Evolutionary conservation across 768 basidiomycete species (phyloP).

Genomic region (Kwoniella newhampshirensis): DNA sequence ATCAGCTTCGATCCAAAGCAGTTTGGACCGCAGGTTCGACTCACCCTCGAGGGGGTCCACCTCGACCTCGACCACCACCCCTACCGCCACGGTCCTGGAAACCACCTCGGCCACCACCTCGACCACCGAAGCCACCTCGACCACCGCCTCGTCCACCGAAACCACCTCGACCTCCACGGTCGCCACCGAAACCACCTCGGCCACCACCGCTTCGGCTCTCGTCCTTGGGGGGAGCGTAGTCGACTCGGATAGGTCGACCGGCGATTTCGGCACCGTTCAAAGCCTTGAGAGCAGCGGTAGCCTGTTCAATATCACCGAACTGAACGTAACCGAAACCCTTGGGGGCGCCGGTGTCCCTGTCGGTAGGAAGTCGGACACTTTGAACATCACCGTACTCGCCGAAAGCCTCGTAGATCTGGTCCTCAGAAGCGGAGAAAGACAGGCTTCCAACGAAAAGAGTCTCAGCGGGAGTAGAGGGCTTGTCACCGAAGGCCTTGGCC

Average conservation of each 20-base stretch:
- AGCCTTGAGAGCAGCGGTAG: constrained; percentile 75
- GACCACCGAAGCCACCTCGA: constrained; percentile 12
- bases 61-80: constrained; percentile 55
- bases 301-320: constrained; percentile 74
- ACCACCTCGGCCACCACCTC: constrained; percentile 52
- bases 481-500: constrained; percentile 74
- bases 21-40: constrained; percentile 1
- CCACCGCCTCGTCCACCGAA: constrained; percentile 28
- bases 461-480: constrained; percentile 62
- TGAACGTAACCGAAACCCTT: constrained; percentile 99
- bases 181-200: constrained; percentile 26
- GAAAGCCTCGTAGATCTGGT: constrained; percentile 84
- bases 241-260: constrained; percentile 76
- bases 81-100: constrained; percentile 46
- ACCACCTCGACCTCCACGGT: constrained; percentile 47
- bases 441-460: constrained; percentile 91
- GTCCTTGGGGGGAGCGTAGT: constrained; percentile 54
- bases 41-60: constrained; percentile 52
- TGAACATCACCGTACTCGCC: constrained; percentile 81
- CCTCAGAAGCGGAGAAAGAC: constrained; percentile 75
- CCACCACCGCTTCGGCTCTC: constrained; percentile 55
- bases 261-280: constrained; percentile 72
- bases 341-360: constrained; percentile 80
- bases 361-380: constrained; percentile 85
- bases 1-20: constrained; percentile 14